Percentiles rank a stretch among this genome's conserved stretches.
phyloP scores from a whole-genome alignment of 1,284 basidiomycete species.

The Abortiporus biennis region DNA sequence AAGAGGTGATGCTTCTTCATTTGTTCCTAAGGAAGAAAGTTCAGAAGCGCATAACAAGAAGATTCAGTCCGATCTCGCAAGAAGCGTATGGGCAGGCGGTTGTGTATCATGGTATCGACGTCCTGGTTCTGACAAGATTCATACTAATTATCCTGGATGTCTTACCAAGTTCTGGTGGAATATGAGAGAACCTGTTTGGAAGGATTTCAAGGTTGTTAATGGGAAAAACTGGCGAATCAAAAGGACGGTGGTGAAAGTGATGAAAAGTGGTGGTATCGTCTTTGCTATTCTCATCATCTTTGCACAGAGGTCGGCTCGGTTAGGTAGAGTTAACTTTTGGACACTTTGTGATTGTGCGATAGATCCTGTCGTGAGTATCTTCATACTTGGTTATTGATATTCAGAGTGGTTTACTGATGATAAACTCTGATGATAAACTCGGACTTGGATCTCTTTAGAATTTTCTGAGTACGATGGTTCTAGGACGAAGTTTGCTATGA shows the following conservation, averaged over 20 bases:
- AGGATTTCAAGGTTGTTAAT: conserved; percentile 4
- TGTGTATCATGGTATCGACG: conserved; percentile 6
- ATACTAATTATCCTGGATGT: conserved; percentile 1
- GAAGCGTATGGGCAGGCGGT: neutral
- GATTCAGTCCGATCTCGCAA: conserved; percentile 26
- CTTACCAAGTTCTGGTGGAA: conserved; percentile 5
- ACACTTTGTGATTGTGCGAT: too few species aligned
- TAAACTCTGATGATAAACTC: too few species aligned
- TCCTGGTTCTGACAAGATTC: neutral
- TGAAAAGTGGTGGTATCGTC: too few species aligned
- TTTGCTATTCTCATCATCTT: too few species aligned
- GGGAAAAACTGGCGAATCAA: neutral
- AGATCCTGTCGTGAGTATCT: too few species aligned
- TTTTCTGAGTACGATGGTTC: too few species aligned
- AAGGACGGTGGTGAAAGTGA: neutral
- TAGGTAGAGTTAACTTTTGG: too few species aligned
- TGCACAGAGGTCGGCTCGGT: too few species aligned
- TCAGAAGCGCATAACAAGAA: conserved; percentile 39
- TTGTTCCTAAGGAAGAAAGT: conserved; percentile 37
- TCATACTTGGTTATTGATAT: too few species aligned
- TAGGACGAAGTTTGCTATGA: too few species aligned
- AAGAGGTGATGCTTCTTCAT: conserved; percentile 35
- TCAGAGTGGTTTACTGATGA: too few species aligned
- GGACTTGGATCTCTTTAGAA: too few species aligned
- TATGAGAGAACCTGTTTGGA: conserved; percentile 2